Conservation (phyloP, 108 stramenopile species). For the Cyclotella baltica region DNA sequence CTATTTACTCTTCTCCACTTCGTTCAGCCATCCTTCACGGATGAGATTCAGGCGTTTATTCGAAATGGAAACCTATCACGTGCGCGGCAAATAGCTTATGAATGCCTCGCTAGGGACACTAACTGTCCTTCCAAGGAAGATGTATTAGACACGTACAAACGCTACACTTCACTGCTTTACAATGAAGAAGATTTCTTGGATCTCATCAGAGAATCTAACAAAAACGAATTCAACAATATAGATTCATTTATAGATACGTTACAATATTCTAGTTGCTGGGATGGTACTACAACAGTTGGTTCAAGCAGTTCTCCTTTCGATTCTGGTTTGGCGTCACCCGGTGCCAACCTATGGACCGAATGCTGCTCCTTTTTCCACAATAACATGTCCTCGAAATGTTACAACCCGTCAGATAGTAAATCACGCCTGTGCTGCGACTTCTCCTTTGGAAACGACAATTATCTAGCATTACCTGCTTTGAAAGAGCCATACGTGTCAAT, state of each 20-base stretch:
- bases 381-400: conserved; percentile 18
- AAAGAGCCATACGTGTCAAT: conserved; percentile 39
- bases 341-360: conserved; percentile 31
- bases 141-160: background rate
- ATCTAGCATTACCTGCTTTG: conserved; percentile 49
- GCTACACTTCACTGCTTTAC: background rate
- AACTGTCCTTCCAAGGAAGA: background rate
- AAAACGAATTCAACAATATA: background rate
- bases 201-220: background rate
- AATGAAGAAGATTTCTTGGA: conserved; percentile 2
- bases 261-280: conserved; percentile 15
- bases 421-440: conserved; percentile 35
- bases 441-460: conserved; percentile 23
- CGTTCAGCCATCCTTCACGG: background rate
- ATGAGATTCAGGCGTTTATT: background rate
- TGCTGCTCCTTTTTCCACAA: conserved; percentile 39
- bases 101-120: conserved; percentile 3
- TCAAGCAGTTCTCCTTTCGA: background rate
- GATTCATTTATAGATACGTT: background rate
- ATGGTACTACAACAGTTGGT: background rate
- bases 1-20: background rate
- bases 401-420: conserved; percentile 11
- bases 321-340: background rate
- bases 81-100: conserved; percentile 11
- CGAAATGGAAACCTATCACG: background rate